Base-by-base conservation (phyloP, 2,329 filamentous ascomycete species). In the Calonectria ilicicola region DNA sequence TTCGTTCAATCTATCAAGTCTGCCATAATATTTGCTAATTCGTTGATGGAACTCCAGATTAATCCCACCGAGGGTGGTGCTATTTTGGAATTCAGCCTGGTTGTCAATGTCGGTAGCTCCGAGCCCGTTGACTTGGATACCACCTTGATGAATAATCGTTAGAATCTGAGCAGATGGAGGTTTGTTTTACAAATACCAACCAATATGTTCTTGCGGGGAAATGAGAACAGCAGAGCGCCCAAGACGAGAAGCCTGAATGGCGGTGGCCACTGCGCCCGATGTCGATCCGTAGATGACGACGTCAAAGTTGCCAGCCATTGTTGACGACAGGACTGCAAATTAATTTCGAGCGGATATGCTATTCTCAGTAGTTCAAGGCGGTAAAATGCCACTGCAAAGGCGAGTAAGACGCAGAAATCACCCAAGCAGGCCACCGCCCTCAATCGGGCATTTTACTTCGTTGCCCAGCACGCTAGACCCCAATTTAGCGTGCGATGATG, bases 31-130 rank as follows among this genome's bases (percentile, higher is more conserved):
- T 4, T 42, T 27, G 32, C 47, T 66, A 14, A 53, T 29, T 19
- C 64, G 10, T 23, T 66, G 47, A 21, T 66, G 64, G 17, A 66
- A 47, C 4, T 66, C 64, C 15, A 66, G 21, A 38, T 32, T 66
- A 14, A 66, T 19, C 1, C 64, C 64, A 9, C 64, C 64, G 3
- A 66, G 21, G 3, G 64, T 66, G 6, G 47, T 56, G 23, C 64
- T 65, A 10, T 65, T 65, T 26, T 65, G 63, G 23, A 65, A 65
- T 27, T 65, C 63, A n/a, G 44, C 46, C 15, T 65, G 63, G 46
- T 65, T 65, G 17, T 65, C 63, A 19, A 65, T 65, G 5, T 65
- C 63, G 0, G 63, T 65, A 3, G 63, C 44, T 5, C 63, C 63
- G 8, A 65, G 63, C 6, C 63, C 46, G 17, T 65, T 65, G 19